Conservation (phyloP, 148 eudicot species). For the Polygonum maritimum region DNA sequence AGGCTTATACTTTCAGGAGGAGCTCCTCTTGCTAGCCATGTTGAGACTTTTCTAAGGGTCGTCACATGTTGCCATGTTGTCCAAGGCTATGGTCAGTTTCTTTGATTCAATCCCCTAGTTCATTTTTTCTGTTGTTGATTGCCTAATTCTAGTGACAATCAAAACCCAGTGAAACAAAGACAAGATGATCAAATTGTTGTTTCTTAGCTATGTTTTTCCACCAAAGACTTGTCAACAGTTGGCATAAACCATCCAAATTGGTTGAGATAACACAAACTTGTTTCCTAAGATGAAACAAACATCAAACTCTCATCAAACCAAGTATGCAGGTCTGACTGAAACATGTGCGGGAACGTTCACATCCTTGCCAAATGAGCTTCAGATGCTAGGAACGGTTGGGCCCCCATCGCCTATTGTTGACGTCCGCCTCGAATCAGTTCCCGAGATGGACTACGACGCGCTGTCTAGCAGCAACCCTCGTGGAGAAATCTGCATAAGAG, state of each 20-base stretch:
- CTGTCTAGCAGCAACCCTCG: slow-evolving; percentile 56
- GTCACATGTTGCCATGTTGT: slow-evolving; percentile 78
- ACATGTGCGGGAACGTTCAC: slow-evolving; percentile 87
- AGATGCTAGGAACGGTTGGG: slow-evolving; percentile 89
- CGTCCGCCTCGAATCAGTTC: slow-evolving; percentile 81
- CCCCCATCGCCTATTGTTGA: slow-evolving; percentile 86
- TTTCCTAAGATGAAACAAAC: not conserved
- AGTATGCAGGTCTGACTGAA: slow-evolving; percentile 71
- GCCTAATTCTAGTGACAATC: too few species aligned
- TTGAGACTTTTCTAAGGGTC: slow-evolving; percentile 76
- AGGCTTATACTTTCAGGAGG: slow-evolving; percentile 90
- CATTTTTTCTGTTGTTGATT: too few species aligned
- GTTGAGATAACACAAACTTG: too few species aligned
- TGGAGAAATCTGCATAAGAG: slow-evolving; percentile 80
- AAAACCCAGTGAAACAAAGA: too few species aligned
- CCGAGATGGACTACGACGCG: slow-evolving; percentile 95
- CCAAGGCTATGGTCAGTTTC: slow-evolving; percentile 86
- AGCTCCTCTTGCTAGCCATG: slow-evolving; percentile 91
- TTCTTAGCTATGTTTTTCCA: too few species aligned
- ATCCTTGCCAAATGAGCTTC: slow-evolving; percentile 60
- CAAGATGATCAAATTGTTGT: too few species aligned
- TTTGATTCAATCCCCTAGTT: not conserved
- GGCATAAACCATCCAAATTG: too few species aligned
- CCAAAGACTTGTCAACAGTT: too few species aligned
- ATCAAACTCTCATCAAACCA: not conserved